Base-by-base conservation (phyloP, 768 basidiomycete genomes). In the Boletus subparvulus region DNA sequence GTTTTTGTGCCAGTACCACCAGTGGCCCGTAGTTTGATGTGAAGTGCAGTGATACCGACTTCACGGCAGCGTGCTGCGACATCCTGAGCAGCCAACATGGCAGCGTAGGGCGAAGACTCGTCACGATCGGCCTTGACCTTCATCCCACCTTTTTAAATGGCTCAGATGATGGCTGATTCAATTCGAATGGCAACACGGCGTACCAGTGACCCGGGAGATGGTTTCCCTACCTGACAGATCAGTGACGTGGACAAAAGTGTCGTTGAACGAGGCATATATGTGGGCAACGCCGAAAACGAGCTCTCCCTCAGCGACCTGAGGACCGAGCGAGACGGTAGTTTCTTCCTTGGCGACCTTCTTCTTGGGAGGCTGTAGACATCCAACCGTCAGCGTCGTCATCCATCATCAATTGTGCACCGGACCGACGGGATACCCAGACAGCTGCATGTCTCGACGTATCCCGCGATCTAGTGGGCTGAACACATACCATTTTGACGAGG, bases 101-200 rank as follows among this genome's bases (percentile, higher is more conserved):
- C 94, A 50, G 94, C 93, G 72, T 97, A 92, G 17, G 92, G 92
- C 24, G 95, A 98, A 41, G 94, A 98, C 79, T 99, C 97, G 79
- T 99, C 97, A 77, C 97, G 90, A 78, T 99, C 97, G 13, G 96
- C 97, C 82, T 98, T 99, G 78, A 99, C 97, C 82, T 98, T 98
- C 97, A 98, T 98, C 59, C 97, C 97, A 74, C 93, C 92, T 68
- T 39, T 91, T 52, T 6, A 32, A 19, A 17, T 1, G n/a, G 21
- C 11, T 59, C 11, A 59, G 48, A 41, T 7, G 17, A 39, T 3
- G 33, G 14, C 2, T 14, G 10, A 24, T 28, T 43, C 4, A 5
- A 44, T 28, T 8, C 5, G 8, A 6, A 35, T 14, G 6, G 24
- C 24, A 17, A 14, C 30, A 43, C 19, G 10, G 77, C 83, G 67